phyloP scores from a whole-genome alignment of 2,329 filamentous ascomycete species.

The Biscogniauxia marginata region DNA sequence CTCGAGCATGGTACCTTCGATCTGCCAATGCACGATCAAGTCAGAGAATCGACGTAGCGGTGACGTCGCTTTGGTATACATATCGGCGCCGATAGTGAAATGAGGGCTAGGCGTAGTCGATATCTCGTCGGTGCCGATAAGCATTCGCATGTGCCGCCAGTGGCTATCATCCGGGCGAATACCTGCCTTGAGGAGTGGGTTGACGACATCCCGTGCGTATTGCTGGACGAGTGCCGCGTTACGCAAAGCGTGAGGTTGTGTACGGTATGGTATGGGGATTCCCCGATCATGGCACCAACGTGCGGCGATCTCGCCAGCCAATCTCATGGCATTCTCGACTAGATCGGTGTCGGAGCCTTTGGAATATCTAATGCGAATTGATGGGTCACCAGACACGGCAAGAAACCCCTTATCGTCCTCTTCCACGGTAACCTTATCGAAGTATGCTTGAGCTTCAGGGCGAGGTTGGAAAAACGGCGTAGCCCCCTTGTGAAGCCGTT shows the following conservation, averaged over 20 bases:
- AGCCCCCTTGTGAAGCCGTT: conserved; percentile 47
- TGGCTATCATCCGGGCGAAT: conserved; percentile 31
- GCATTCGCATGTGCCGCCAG: conserved; percentile 32
- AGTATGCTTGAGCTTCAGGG: conserved; percentile 43
- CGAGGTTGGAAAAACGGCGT: conserved; percentile 47
- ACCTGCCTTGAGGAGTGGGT: conserved; percentile 39
- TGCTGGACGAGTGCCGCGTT: conserved; percentile 38
- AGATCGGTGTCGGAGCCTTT: conserved; percentile 33
- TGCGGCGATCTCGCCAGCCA: conserved; percentile 61
- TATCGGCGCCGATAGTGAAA: conserved; percentile 56
- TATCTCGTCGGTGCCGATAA: conserved; percentile 52
- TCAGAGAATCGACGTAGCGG: conserved; percentile 65
- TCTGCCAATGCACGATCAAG: conserved; percentile 65
- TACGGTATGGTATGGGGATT: conserved; percentile 60
- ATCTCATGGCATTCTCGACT: conserved; percentile 55
- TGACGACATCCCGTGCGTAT: conserved; percentile 38
- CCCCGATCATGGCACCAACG: conserved; percentile 57
- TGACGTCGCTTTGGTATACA: conserved; percentile 64
- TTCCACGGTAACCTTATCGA: conserved; percentile 34
- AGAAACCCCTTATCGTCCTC: conserved; percentile 26
- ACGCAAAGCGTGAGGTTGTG: conserved; percentile 42
- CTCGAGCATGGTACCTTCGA: conserved; percentile 55
- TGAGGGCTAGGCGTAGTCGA: conserved; percentile 54
- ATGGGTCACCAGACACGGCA: conserved; percentile 46
- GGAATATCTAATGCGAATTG: conserved; percentile 44